Evolutionary conservation across 2,329 filamentous ascomycete genomes (phyloP), one percentile per base, ranked within the genome.

Genomic region (Aspergillus calidoustus): DNA sequence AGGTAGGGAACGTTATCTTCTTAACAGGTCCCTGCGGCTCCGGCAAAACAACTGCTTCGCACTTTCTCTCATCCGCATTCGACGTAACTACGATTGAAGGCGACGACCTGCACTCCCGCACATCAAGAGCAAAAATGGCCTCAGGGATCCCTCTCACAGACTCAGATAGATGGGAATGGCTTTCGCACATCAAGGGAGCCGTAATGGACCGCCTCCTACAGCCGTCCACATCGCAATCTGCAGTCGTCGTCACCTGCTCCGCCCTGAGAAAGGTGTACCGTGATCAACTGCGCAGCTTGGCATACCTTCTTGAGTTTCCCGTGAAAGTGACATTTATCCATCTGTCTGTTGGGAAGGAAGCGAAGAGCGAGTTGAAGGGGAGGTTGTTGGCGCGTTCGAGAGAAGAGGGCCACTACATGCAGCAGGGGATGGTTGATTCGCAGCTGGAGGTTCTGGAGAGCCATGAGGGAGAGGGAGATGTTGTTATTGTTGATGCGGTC

Each of bases 81-180:
- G 31, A 43, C 9, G 64, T 68, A 7, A 59, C 64, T 4, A 55
- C 59, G 11, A 69, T 85, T 23, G 82, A 85, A 69, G 83, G 83
- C 52, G 83, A 85, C 64, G 79, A 80, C 61, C 79, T 84, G 67
- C 83, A 85, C 69, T 81, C 82, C 1, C 75, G 77, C 41, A 72
- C 76, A 11, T 83, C 84, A 62, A 80, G 84, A 38, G 72, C 79
- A 54, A 84, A 84, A 64, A 85, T 85, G 83, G 76, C 77, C 25
- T 69, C 73, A 49, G 81, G 80, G 54, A 77, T 80, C 46, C 82
- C 83, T 1, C 74, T 85, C 4, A 80, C 82, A 46, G 82, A 85
- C 65, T 78, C 77, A 19, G 83, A 85, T 65, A 76, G 83, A 23
- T 84, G 82, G 82, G 82, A 84, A 70, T 85, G 83, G 83, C 76